Percentiles rank a stretch among this genome's conserved stretches.
Conservation (phyloP, 2,329 filamentous ascomycete genomes). For the Rutstroemia sp. region DNA sequence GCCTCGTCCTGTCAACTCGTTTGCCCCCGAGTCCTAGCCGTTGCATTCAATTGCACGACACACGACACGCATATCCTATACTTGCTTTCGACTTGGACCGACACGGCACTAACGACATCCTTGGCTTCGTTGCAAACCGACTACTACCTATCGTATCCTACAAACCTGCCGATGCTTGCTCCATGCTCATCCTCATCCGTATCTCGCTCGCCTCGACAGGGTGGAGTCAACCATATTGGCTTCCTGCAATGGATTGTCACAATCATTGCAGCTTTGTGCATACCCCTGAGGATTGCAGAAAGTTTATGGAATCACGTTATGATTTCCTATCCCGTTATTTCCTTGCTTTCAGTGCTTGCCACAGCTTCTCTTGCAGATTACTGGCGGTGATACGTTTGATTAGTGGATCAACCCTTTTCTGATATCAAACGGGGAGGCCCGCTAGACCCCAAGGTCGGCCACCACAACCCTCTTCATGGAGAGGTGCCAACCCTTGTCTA, state of each 20-base stretch:
- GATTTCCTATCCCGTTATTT: conserved; percentile 19
- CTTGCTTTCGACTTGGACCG: conserved; percentile 12
- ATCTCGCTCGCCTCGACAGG: conserved; percentile 17
- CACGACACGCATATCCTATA: conserved; percentile 22
- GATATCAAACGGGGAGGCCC: conserved; percentile 15
- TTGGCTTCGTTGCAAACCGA: background rate
- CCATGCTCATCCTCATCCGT: background rate
- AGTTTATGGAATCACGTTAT: conserved; percentile 26
- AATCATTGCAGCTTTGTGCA: conserved; percentile 14
- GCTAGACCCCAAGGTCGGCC: conserved; percentile 13
- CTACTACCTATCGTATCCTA: conserved; percentile 9
- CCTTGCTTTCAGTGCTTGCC: conserved; percentile 11
- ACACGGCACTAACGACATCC: conserved; percentile 10
- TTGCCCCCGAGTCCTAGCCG: conserved; percentile 6
- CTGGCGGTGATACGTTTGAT: conserved; percentile 8
- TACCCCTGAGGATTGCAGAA: conserved; percentile 18
- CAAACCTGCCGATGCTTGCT: conserved; percentile 7
- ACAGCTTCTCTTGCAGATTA: conserved; percentile 14
- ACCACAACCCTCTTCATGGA: conserved; percentile 14
- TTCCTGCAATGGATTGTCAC: conserved; percentile 10
- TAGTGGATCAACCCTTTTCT: conserved; percentile 16
- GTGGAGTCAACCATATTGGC: conserved; percentile 13
- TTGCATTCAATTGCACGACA: conserved; percentile 17
- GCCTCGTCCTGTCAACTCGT: conserved; percentile 6
- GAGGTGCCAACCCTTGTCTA: conserved; percentile 10